These are phyloP conservation scores for Colletotrichum coccodes DNA, from an alignment of 2,329 filamentous ascomycete genomes.

Conservation along the genomic window DNA sequence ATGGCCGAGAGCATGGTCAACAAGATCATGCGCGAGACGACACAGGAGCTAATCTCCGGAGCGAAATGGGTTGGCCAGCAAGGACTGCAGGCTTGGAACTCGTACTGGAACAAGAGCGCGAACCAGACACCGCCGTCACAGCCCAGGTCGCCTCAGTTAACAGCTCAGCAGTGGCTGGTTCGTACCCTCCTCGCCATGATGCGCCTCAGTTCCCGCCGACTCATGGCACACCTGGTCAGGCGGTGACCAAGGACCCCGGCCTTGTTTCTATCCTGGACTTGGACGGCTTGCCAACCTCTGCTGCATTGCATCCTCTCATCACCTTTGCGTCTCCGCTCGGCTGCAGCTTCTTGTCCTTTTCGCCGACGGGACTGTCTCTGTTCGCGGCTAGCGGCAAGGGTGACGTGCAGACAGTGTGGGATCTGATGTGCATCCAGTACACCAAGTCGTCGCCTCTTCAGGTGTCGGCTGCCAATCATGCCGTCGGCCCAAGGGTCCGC, in stretches of 20 bases:
- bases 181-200: conserved; percentile 58
- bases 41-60: conserved; percentile 80
- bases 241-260: conserved; percentile 72
- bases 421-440: conserved; percentile 74
- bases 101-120: conserved; percentile 76
- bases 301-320: conserved; percentile 69
- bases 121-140: conserved; percentile 55
- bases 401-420: conserved; percentile 86
- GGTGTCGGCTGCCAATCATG: conserved; percentile 53
- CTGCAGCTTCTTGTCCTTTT: conserved; percentile 84
- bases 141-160: conserved; percentile 54
- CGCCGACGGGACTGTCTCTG: conserved; percentile 77
- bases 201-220: conserved; percentile 76
- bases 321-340: conserved; percentile 79
- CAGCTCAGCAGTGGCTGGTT: conserved; percentile 58
- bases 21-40: conserved; percentile 81
- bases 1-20: conserved; percentile 78
- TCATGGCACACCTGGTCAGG: conserved; percentile 70
- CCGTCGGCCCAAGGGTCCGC: conserved; percentile 71
- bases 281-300: conserved; percentile 64
- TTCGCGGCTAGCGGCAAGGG: conserved; percentile 86
- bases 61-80: conserved; percentile 83
- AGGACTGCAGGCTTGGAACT: conserved; percentile 80
- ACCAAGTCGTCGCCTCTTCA: conserved; percentile 71
- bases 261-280: conserved; percentile 81